These are phyloP conservation scores for Gonapodya prolifera DNA, from an alignment of 192 early-diverging fungal species.

Conservation along the genomic window DNA sequence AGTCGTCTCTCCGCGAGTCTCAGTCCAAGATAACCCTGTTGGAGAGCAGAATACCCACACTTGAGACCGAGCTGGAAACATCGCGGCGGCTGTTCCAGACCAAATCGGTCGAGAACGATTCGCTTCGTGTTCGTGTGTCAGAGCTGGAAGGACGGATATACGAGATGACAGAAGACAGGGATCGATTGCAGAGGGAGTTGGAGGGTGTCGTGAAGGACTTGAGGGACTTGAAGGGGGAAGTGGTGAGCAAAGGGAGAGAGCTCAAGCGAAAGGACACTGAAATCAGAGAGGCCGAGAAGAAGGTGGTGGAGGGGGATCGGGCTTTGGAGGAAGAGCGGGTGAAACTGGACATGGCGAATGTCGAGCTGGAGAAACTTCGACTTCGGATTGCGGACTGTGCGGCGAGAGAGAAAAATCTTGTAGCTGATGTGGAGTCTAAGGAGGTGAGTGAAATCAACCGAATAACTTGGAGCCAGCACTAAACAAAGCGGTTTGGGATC, in stretches of 20 bases:
- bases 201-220: constrained; percentile 21
- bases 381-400: too few relatives aligned
- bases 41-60: constrained; percentile 23
- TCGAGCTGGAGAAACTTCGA: not conserved
- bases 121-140: constrained; percentile 23
- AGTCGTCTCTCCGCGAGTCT: not conserved
- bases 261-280: not conserved
- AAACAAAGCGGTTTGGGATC: too few relatives aligned
- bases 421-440: too few relatives aligned
- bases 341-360: not conserved
- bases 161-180: constrained; percentile 20
- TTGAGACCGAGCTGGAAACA: constrained; percentile 35
- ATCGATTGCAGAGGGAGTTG: constrained; percentile 15
- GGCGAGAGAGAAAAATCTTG: too few relatives aligned
- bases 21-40: not conserved
- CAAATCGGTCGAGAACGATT: constrained; percentile 36
- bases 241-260: not conserved
- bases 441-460: too few relatives aligned
- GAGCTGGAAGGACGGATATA: constrained; percentile 35
- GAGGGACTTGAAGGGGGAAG: constrained; percentile 14
- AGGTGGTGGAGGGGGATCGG: not conserved
- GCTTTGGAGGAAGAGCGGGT: not conserved
- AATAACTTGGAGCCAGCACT: too few relatives aligned
- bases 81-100: constrained; percentile 33
- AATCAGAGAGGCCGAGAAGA: not conserved